Evolutionary conservation across 2,329 filamentous ascomycete genomes (phyloP).

Genomic region (Microcyclospora tardicrescens): DNA sequence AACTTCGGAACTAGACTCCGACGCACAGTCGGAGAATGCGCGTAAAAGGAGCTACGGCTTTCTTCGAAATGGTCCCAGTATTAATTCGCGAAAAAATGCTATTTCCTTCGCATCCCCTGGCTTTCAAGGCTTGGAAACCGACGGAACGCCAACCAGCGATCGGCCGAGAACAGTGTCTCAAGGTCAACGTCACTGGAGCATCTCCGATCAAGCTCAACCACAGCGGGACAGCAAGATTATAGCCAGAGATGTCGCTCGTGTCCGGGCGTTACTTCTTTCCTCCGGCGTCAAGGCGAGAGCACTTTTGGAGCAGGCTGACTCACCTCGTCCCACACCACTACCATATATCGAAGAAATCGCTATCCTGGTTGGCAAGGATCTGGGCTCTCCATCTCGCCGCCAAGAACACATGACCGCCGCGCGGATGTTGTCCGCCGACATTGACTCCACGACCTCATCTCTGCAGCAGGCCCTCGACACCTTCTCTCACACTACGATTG

Average conservation of each 20-base stretch:
- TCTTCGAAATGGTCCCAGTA: constrained; percentile 2
- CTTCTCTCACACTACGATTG: constrained; percentile 36
- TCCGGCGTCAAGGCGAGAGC: constrained; percentile 85
- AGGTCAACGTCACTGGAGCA: constrained; percentile 44
- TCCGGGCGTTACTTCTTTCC: constrained; percentile 62
- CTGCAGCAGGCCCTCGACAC: constrained; percentile 40
- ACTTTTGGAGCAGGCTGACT: constrained; percentile 53
- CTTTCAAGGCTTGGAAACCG: too few species aligned
- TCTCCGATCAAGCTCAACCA: constrained; percentile 33
- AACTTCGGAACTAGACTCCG: background rate
- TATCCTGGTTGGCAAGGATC: constrained; percentile 23
- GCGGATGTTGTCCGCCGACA: constrained; percentile 32
- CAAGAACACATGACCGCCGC: constrained; percentile 44
- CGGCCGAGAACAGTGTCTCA: background rate
- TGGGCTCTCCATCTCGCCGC: constrained; percentile 36
- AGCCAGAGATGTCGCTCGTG: constrained; percentile 66
- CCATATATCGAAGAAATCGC: constrained; percentile 26
- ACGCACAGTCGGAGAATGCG: constrained; percentile 11
- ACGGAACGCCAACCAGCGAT: too few species aligned
- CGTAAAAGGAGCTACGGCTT: constrained; percentile 15
- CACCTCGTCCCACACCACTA: constrained; percentile 22
- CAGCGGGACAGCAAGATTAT: constrained; percentile 36
- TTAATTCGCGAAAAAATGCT: too few species aligned
- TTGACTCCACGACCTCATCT: constrained; percentile 37
- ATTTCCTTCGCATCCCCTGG: too few species aligned